Evolutionary conservation across 176 grass and related monocot genomes (phyloP), one percentile per base, ranked within the genome.

Genomic region (Poa annua): DNA sequence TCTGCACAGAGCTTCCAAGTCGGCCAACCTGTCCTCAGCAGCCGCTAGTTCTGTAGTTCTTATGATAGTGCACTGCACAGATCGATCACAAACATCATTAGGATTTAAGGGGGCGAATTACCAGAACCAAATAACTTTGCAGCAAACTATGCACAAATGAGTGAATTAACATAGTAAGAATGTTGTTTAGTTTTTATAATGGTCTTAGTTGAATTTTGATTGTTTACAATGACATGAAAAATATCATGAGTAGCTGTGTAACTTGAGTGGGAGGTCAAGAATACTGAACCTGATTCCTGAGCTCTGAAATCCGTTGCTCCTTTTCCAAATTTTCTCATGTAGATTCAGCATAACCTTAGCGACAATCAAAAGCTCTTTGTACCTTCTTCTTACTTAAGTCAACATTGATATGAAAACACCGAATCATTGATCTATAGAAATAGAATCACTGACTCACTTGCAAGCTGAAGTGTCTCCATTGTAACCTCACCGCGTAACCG

Each of bases 1-100:
- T 99, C 66, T 92, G 93, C 35, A 96, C 89, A 69, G 96, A 96
- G 42, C 89, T 79, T 99, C 93, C 78, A 99, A 84, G 71, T 96
- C 93, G 72, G 78, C 49, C 44, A 96, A 42, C 70, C 86, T 96
- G 81, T 96, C 96, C 86, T 94, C 85, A 80, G 96, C 96, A 88
- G 91, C 83, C 2, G 96, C 96, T 51, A 99, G 80, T 85, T 99
- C 93, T 61, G 93, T 89, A 34, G 91, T 99, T 83, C 87, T 94
- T 82, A 99, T 99, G 77, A 99, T 89, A n/a, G 91, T 94, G 75
- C 93, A 93, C 96, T 99, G 85, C 64, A 82, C 62, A 87, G n/a
- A n/a, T n/a, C n/a, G 36, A 73, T 67, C 34, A 85, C 9, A 49
- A 54, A 88, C 75, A 49, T 35, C 79, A 61, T 6, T 16, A 66